A percentile compares a stretch with the other conserved stretches of the same genome.
Evolutionary conservation across 192 early-diverging fungal genomes (phyloP).

Genomic region (Backusella tuberculispora): DNA sequence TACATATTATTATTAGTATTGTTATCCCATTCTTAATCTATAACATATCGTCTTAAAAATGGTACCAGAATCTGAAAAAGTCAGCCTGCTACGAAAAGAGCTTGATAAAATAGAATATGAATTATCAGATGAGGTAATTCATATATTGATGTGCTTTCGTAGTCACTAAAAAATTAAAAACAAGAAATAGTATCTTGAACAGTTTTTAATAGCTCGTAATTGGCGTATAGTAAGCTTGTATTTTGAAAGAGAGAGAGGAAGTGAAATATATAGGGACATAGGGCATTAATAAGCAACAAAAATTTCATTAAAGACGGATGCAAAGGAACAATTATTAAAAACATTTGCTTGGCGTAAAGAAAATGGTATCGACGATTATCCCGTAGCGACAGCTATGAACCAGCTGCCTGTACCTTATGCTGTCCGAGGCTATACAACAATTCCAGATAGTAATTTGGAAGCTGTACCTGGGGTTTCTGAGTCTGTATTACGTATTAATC

Average conservation of each 20-base stretch:
- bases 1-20: too few species aligned
- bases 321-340: conserved; percentile 60
- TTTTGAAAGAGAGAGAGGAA: too few species aligned
- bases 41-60: neutral
- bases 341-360: conserved; percentile 65
- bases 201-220: conserved; percentile 27
- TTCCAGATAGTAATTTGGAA: conserved; percentile 69
- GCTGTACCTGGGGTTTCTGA: conserved; percentile 60
- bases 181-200: conserved; percentile 18
- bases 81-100: neutral
- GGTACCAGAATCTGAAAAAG: conserved; percentile 1
- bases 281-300: neutral
- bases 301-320: conserved; percentile 51
- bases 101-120: neutral
- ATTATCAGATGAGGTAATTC: neutral
- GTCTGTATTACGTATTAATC: conserved; percentile 60
- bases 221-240: conserved; percentile 21
- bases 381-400: conserved; percentile 61
- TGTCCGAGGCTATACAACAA: conserved; percentile 64
- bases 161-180: conserved; percentile 2
- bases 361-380: conserved; percentile 61
- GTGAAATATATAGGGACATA: neutral
- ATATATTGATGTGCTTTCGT: neutral
- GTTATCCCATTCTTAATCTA: neutral
- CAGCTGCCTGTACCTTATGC: conserved; percentile 63